A percentile compares a stretch with the other conserved stretches of the same genome.
phyloP scores from a whole-genome alignment of 116 monocot species.

The Phalaenopsis hybrid region DNA sequence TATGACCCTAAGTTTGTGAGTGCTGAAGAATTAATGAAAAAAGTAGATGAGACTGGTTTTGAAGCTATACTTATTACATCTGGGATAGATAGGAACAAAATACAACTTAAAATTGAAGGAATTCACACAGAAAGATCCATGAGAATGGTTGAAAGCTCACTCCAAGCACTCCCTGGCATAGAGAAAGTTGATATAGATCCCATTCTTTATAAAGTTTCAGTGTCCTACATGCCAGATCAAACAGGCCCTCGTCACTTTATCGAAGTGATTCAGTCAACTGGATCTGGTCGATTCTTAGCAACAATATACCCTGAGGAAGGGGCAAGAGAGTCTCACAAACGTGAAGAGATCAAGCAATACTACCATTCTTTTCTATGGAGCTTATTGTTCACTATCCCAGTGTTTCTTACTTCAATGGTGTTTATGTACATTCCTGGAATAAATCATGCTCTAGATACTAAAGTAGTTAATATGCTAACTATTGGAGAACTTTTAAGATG shows the following conservation, averaged over 20 bases:
- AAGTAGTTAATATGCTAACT: conserved; percentile 76
- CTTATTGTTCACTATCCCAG: conserved; percentile 23
- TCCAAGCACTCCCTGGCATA: too few relatives aligned
- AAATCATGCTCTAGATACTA: conserved; percentile 49
- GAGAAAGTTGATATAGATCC: too few relatives aligned
- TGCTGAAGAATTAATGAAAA: conserved; percentile 32
- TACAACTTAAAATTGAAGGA: too few relatives aligned
- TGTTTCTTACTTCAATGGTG: too few relatives aligned
- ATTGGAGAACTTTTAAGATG: conserved; percentile 74
- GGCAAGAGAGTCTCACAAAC: conserved; percentile 34
- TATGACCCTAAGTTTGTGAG: conserved; percentile 53
- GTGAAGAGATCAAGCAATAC: conserved; percentile 64
- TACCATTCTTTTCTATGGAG: conserved; percentile 74
- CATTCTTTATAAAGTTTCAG: too few relatives aligned
- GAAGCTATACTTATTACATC: conserved; percentile 60
- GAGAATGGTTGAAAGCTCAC: too few relatives aligned
- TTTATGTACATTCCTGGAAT: conserved; percentile 84
- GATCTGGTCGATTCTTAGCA: conserved; percentile 43
- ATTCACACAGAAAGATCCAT: too few relatives aligned
- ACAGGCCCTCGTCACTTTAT: conserved; percentile 59
- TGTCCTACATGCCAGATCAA: too few relatives aligned
- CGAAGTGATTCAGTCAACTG: conserved; percentile 64
- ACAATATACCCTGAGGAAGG: conserved; percentile 57
- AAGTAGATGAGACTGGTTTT: conserved; percentile 66
- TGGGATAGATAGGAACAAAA: conserved; percentile 20